A percentile compares a stretch with the other conserved stretches of the same genome.
phyloP scores from a whole-genome alignment of 2,329 filamentous ascomycete species.

The Hypomyces rosellus region DNA sequence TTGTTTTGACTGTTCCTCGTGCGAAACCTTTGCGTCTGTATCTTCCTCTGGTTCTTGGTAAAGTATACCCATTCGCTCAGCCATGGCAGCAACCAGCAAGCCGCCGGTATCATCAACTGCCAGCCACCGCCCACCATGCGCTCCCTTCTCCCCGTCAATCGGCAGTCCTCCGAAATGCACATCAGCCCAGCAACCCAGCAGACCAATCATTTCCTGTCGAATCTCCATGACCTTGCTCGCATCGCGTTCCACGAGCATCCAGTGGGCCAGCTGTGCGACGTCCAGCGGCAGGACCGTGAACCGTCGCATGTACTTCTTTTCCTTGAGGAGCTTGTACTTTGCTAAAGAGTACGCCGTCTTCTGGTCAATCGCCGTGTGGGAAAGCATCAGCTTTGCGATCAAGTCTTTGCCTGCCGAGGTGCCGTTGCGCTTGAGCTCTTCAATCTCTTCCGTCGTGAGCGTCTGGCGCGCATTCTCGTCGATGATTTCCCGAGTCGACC shows the following conservation, averaged over 20 bases:
- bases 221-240: constrained; percentile 76
- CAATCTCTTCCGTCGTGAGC: constrained; percentile 68
- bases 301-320: constrained; percentile 83
- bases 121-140: constrained; percentile 57
- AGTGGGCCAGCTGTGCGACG: constrained; percentile 67
- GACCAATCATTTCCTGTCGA: constrained; percentile 72
- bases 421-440: constrained; percentile 66
- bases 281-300: constrained; percentile 85
- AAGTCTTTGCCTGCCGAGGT: constrained; percentile 79
- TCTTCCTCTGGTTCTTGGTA: constrained; percentile 37
- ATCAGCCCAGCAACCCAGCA: constrained; percentile 86
- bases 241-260: constrained; percentile 75
- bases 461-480: constrained; percentile 65
- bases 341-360: constrained; percentile 91
- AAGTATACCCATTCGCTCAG: constrained; percentile 81
- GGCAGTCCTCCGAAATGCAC: constrained; percentile 56
- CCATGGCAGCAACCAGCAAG: constrained; percentile 72
- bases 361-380: constrained; percentile 83
- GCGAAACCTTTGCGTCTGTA: background rate
- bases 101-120: constrained; percentile 85
- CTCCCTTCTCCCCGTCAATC: constrained; percentile 18
- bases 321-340: constrained; percentile 93
- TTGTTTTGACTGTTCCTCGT: background rate
- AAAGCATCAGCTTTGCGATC: constrained; percentile 86
- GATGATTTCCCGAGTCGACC: constrained; percentile 53